Evolutionary conservation across 768 basidiomycete species (phyloP).

Genomic region (Boletus pseudopeckii): DNA sequence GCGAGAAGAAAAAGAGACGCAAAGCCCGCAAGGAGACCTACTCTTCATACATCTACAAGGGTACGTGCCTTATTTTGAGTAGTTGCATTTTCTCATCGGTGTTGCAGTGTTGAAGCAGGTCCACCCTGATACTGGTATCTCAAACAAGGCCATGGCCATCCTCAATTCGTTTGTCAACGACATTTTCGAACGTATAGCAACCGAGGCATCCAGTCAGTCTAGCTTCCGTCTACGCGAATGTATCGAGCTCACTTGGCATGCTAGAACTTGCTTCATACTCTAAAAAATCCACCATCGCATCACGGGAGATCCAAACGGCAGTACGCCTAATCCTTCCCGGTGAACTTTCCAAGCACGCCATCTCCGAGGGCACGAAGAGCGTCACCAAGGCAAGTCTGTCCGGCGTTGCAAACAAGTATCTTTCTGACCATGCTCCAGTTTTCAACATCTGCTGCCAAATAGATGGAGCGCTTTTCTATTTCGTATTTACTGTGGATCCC

Average conservation of each 20-base stretch:
- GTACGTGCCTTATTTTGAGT: constrained; percentile 31
- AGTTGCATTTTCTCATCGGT: not conserved
- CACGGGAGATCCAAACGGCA: constrained; percentile 95
- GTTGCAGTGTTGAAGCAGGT: constrained; percentile 87
- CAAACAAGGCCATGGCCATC: constrained; percentile 94
- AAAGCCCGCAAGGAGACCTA: constrained; percentile 91
- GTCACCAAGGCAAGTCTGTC: constrained; percentile 51
- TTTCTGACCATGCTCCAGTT: constrained; percentile 29
- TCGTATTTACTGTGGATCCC: constrained; percentile 14
- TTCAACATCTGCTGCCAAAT: constrained; percentile 45
- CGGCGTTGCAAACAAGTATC: not conserved
- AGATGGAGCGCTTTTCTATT: constrained; percentile 17
- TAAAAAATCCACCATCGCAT: constrained; percentile 98
- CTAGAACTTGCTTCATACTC: constrained; percentile 95
- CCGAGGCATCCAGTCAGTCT: constrained; percentile 78
- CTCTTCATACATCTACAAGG: constrained; percentile 94
- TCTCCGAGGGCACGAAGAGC: constrained; percentile 87
- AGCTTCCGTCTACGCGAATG: not conserved
- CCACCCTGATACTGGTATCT: constrained; percentile 98
- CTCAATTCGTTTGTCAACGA: constrained; percentile 92
- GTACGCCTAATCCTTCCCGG: constrained; percentile 95
- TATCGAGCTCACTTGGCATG: not conserved
- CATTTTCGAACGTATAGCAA: constrained; percentile 90
- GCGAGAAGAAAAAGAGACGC: constrained; percentile 86
- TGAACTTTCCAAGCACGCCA: constrained; percentile 97